These are phyloP conservation scores for Eucalyptus regnans DNA, from an alignment of 345 rosid genomes.

Conservation along the genomic window DNA sequence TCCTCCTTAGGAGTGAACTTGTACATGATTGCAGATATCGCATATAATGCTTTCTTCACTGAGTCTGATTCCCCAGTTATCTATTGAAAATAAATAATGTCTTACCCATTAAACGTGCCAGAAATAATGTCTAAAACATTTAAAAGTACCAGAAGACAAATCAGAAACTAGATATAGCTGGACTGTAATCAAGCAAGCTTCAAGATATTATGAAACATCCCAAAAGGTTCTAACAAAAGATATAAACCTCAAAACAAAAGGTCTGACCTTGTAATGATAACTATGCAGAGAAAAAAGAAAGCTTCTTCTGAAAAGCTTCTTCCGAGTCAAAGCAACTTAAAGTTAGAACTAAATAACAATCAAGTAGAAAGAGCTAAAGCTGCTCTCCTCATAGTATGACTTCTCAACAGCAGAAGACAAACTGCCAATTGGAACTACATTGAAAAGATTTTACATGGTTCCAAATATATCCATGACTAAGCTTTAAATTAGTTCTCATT, in stretches of 20 bases:
- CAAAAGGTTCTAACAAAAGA: neutral
- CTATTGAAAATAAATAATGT: conserved; percentile 14
- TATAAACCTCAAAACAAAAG: neutral
- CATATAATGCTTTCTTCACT: conserved; percentile 75
- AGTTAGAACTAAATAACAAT: neutral
- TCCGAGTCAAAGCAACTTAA: neutral
- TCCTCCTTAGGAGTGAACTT: conserved; percentile 80
- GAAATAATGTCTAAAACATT: neutral
- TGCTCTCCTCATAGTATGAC: neutral
- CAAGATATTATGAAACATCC: neutral
- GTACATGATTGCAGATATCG: conserved; percentile 85
- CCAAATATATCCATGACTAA: neutral
- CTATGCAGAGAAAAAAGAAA: neutral
- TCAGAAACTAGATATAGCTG: neutral
- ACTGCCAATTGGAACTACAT: neutral
- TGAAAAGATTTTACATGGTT: neutral
- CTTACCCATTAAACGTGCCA: neutral
- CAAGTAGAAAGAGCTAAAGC: neutral
- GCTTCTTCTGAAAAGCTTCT: neutral
- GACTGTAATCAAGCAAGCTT: neutral
- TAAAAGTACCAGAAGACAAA: neutral
- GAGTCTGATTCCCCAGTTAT: conserved; percentile 71
- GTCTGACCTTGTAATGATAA: neutral
- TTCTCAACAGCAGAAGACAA: neutral
- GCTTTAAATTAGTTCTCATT: neutral